Evolutionary conservation across 2,329 filamentous ascomycete genomes (phyloP).

Genomic region (Botrytis tulipae): DNA sequence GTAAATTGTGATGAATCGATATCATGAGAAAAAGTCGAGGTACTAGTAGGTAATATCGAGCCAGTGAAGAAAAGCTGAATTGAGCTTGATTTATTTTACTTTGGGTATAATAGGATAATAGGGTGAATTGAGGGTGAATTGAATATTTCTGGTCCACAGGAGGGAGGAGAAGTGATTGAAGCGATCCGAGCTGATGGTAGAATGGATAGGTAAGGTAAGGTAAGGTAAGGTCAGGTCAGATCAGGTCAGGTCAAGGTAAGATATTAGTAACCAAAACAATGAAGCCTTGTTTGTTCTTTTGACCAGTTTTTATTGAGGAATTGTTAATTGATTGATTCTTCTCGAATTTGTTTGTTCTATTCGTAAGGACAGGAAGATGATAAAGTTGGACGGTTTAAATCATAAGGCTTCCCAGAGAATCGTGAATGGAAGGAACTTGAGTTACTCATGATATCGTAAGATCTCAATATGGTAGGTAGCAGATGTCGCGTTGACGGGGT

Average conservation of each 20-base stretch:
- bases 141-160: background rate
- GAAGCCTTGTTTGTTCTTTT: slow-evolving; percentile 6
- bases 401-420: no score
- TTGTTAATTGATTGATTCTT: background rate
- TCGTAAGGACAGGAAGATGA: background rate
- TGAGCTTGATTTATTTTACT: background rate
- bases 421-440: background rate
- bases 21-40: slow-evolving; percentile 1
- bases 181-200: slow-evolving; percentile 6
- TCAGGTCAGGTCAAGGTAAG: background rate
- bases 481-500: background rate
- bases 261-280: background rate
- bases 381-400: background rate
- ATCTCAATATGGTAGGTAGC: background rate
- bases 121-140: background rate
- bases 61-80: background rate
- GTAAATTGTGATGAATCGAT: background rate
- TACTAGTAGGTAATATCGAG: background rate
- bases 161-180: background rate
- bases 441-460: slow-evolving; percentile 2
- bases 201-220: background rate
- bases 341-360: background rate
- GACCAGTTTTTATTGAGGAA: background rate
- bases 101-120: background rate
- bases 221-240: no score